phyloP scores from a whole-genome alignment of 1,284 basidiomycete species.

The Lentinula novae-zelandiae region DNA sequence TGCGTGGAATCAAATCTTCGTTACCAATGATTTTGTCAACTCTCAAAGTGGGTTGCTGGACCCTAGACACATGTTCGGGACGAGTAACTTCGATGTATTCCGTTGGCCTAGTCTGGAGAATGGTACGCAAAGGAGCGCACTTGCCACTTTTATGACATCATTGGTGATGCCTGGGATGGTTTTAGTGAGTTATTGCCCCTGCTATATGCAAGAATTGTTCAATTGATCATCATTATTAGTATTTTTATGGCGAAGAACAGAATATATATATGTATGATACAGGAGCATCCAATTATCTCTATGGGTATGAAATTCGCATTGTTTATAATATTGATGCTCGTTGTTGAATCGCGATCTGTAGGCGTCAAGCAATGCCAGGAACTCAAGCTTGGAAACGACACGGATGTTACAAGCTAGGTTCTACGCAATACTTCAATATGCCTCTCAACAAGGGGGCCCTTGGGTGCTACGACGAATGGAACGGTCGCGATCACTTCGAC shows the following conservation, averaged over 20 bases:
- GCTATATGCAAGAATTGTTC: too few relatives aligned
- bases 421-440: conserved; percentile 89
- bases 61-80: conserved; percentile 85
- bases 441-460: conserved; percentile 73
- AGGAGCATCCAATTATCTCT: conserved; percentile 82
- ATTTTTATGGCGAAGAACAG: conserved; percentile 88
- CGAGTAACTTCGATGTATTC: conserved; percentile 92
- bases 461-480: conserved; percentile 86
- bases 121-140: conserved; percentile 70
- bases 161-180: conserved; percentile 86
- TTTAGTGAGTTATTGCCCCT: conserved; percentile 42
- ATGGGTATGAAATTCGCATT: conserved; percentile 51
- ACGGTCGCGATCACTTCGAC: conserved; percentile 89
- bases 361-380: conserved; percentile 87
- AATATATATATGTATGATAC: conserved; percentile 84
- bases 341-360: conserved; percentile 24
- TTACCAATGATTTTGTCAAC: conserved; percentile 84
- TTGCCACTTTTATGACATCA: conserved; percentile 76
- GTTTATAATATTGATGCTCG: background rate
- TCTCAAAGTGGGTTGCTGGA: conserved; percentile 63
- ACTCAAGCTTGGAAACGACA: conserved; percentile 88
- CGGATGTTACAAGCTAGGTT: conserved; percentile 86
- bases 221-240: conserved; percentile 29
- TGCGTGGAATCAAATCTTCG: conserved; percentile 88
- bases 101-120: conserved; percentile 86